A percentile compares a stretch with the other conserved stretches of the same genome.
Conservation (phyloP, 2,329 filamentous ascomycete species). For the Trichoderma arundinaceum region DNA sequence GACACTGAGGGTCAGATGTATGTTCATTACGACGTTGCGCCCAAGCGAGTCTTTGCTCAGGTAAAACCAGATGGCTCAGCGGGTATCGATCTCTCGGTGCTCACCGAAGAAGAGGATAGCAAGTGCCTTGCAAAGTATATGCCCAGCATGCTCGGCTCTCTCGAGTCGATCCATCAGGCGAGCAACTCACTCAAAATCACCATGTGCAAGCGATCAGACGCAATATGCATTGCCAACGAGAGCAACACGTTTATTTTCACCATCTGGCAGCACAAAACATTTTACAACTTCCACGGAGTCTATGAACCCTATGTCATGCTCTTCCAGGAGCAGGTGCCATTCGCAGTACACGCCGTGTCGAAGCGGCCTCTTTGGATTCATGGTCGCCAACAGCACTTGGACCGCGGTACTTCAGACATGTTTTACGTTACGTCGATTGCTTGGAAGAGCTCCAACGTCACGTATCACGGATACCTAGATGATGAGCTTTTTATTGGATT, state of each 20-base stretch:
- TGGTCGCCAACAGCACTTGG: conserved; percentile 49
- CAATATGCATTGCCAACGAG: conserved; percentile 48
- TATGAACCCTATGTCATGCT: conserved; percentile 64
- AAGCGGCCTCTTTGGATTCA: conserved; percentile 60
- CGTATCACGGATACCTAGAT: conserved; percentile 62
- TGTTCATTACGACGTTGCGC: conserved; percentile 59
- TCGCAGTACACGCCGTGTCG: conserved; percentile 57
- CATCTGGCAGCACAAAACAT: conserved; percentile 62
- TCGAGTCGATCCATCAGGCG: conserved; percentile 62
- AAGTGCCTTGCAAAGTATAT: conserved; percentile 55
- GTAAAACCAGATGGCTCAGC: conserved; percentile 53
- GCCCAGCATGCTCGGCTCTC: conserved; percentile 44
- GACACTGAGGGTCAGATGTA: conserved; percentile 53
- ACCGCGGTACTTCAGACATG: conserved; percentile 55
- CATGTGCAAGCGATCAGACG: conserved; percentile 56
- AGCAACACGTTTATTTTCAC: conserved; percentile 61
- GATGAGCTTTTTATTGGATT: conserved; percentile 61
- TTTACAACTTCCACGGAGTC: conserved; percentile 53
- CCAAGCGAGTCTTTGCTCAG: conserved; percentile 56
- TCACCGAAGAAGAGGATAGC: conserved; percentile 46
- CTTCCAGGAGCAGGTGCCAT: conserved; percentile 55
- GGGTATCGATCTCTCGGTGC: conserved; percentile 53
- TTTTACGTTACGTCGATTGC: conserved; percentile 63
- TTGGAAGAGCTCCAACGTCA: conserved; percentile 56
- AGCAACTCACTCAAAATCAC: conserved; percentile 64